Base-by-base conservation (phyloP, 495 filamentous ascomycete species). In the Daldinia loculata region DNA sequence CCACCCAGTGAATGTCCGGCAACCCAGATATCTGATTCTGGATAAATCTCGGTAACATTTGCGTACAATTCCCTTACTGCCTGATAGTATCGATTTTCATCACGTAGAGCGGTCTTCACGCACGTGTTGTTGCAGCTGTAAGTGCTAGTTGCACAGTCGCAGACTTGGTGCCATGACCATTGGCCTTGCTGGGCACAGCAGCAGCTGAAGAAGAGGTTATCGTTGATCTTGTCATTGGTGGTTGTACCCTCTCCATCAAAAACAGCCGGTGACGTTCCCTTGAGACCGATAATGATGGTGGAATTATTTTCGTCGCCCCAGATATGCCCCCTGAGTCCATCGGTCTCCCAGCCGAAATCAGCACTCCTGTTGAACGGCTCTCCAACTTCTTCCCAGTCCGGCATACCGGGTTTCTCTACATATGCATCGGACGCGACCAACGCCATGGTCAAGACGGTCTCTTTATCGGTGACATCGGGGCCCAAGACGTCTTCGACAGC, bases 151-250 rank as follows among this genome's bases (percentile, higher is more conserved):
- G 92, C 91, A 77, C 95, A 99, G 75, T 97, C 91, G 77, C 95
- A 99, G 50, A 96, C 93, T 75, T 95, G 90, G 59, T 89, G 88
- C 91, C 93, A 97, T 24, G 93, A 87, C 80, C 88, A 91, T 15
- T 92, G 91, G 0, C 93, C 92, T 64, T 96, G 93, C 81, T 98
- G 92, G 11, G 89, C 95, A 81, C 95, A 99, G 77, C 95, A 99
- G 81, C 95, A 99, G 76, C 94, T 94, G 82, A 97, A 97, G 77
- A 95, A 96, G 8, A 99, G 86, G 75, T 99, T 99, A 77, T 99
- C 95, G 77, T 99, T 99, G 55, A 92, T 82, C 79, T 99, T 99
- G 80, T 99, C 95, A 75, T 97, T 98, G 4, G 94, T 97, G 0
- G 94, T 97, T 0, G 95, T 98, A 12, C 93, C 94, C 8, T 93